Base-by-base conservation (phyloP, 1,284 basidiomycete species). In the Cutaneotrichosporon dermatis region DNA sequence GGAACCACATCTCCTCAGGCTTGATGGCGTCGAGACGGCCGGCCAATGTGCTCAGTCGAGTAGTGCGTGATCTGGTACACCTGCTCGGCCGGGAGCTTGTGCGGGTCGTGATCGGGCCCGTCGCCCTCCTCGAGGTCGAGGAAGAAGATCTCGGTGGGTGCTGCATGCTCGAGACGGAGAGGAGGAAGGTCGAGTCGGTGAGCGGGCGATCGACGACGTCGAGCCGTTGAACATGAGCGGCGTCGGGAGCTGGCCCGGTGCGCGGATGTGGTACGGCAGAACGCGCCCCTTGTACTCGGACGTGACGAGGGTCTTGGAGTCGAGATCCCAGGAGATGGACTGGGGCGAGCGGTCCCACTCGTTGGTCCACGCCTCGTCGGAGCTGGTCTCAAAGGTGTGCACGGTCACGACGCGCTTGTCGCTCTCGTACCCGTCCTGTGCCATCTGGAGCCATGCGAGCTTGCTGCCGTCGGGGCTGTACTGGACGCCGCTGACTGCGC, bases 1-100 rank as follows among this genome's bases (percentile, higher is more conserved):
- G 82, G 79, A 93, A 95, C 85, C 86, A 92, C 70, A 95, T 88
- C 59, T 88, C 85, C 69, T 93, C 86, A 6, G 86, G 88, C 6
- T 76, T 65, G 72, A 87, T 86, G 1, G 77, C 82, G 58, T 83
- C 78, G 39, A 95, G 79, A 1, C 79, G 81, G 16, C 64, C 70
- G 40, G 11, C 64, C 64, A 34, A 75, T 62, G 59, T 66, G 60
- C 4, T 80, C 71, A 43, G 79, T 54, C 5, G 71, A 65, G 65
- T 69, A 75, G 42, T 63, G 80, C 0, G 87, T 83, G 68, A 93
- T 84, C 42, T 79, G 73, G 4, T 87, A 88, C 49, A 92, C 69
- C 66, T 84, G 83, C 34, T 81, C 76, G 82, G 64, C 39, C 35
- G 71, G 64, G 13, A 59, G 50, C 56, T 69, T 71, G 56, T 73